Evolutionary conservation across 345 rosid species (phyloP), one percentile per base, ranked within the genome.

Genomic region (Salix udensis): DNA sequence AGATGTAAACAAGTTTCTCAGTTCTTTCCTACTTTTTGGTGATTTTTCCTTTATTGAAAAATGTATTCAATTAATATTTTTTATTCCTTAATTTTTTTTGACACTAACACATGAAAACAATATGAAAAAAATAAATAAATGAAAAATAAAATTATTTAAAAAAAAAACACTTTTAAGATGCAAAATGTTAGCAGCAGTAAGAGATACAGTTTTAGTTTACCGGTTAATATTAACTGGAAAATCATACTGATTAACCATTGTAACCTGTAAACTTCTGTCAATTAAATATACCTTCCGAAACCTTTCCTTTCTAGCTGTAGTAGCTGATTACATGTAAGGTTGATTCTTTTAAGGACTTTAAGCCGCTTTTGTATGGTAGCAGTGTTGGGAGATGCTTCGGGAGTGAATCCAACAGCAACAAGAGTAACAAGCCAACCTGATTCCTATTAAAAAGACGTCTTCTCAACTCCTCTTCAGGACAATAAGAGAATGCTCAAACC

Each of bases 281-380:
- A 16, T 1, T 72, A 74, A 48, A 23, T 68, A 76, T 82, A 73
- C 93, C 97, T 91, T 84, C 81, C 68, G 80, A 83, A 5, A 79
- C 88, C 89, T 92, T 90, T 83, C 73, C 90, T 86, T 88, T 84
- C 77, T 71, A 73, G 60, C 73, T 77, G 42, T 88, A 91, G 82
- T 88, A 86, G 74, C 83, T 76, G 60, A 88, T 77, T 65, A 89
- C 85, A 58, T 90, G 96, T 65, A 88, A 83, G 12, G 89, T 89
- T 71, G 97, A 94, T 44, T 88, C 93, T 28, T 85, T 44, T 36
- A 74, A 80, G 87, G 71, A 90, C 93, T 79, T 85, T 89, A 42
- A 88, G 88, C 24, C 97, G 74, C 85, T 89, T 94, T 88, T 87
- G 82, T 65, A 90, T 80, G 4, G 90, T 90, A 74, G 86, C 96